Evolutionary conservation across 2,329 filamentous ascomycete genomes (phyloP).

Genomic region (Botryotinia calthae): DNA sequence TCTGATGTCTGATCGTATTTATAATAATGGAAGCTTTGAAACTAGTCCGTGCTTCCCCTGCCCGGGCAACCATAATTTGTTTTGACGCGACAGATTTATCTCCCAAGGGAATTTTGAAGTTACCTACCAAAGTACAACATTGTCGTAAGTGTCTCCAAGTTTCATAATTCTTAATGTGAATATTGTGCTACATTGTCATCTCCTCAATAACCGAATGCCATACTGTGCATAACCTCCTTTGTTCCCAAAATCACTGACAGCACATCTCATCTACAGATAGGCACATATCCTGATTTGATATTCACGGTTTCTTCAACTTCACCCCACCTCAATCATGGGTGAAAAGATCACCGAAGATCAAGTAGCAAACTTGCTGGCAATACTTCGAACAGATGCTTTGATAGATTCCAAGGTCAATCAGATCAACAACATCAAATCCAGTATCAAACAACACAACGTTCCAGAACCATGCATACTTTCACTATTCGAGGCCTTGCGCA

Average conservation of each 20-base stretch:
- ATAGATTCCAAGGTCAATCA: conserved; percentile 69
- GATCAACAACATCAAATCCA: conserved; percentile 75
- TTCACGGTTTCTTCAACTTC: conserved; percentile 13
- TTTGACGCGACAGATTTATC: conserved; percentile 20
- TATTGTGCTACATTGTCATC: background rate
- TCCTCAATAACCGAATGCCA: background rate
- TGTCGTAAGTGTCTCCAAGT: conserved; percentile 16
- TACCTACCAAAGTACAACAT: conserved; percentile 5
- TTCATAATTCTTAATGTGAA: background rate
- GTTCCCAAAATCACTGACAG: conserved; percentile 20
- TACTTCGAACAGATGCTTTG: conserved; percentile 60
- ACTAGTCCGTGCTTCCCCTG: conserved; percentile 9
- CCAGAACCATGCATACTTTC: conserved; percentile 68
- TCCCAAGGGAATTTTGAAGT: conserved; percentile 5
- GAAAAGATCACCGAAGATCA: conserved; percentile 59
- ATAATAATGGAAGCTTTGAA: conserved; percentile 7
- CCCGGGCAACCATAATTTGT: conserved; percentile 21
- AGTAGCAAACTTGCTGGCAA: conserved; percentile 52
- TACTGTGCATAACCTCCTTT: conserved; percentile 12
- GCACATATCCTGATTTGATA: conserved; percentile 19
- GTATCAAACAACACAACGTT: conserved; percentile 90
- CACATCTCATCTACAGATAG: conserved; percentile 27
- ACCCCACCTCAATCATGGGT: conserved; percentile 43
- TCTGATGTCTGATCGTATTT: conserved; percentile 9
- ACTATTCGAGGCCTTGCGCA: conserved; percentile 79